Evolutionary conservation across 2,329 filamentous ascomycete species (phyloP), one percentile per base, ranked within the genome.

Genomic region (Penicillium sp.): DNA sequence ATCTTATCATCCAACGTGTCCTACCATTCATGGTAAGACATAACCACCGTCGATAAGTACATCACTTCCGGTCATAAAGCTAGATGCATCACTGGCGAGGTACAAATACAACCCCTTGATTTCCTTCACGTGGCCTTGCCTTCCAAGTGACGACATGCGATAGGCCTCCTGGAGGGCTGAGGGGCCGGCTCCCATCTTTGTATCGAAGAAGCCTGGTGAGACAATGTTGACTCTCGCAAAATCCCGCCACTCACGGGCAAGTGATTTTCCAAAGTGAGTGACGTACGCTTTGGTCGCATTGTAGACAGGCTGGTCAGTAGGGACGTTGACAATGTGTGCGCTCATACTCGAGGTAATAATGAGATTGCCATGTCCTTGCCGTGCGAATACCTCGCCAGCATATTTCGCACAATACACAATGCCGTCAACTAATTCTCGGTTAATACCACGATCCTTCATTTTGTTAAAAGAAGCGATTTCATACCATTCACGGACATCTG

Each of bases 191-290:
- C 81, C 80, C 75, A 84, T 82, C 62, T 81, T 81, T 0, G 82
- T 84, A 53, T 83, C 76, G 62, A 84, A 82, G 68, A 82, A 85
- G 0, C 81, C 81, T 0, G 80, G 80, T 0, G 77, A 80, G 11
- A 85, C 79, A 44, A 81, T 76, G 63, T 85, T 85, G 29, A 84
- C 82, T 3, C 83, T 75, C 3, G 82, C 82, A 60, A 84, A 84
- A 3, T 82, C 80, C 13, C 80, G 71, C 83, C 83, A 85, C 60
- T 85, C 82, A 5, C 80, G 73, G 0, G 83, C 82, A 27, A 85
- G 72, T 1, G 75, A 80, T 67, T 83, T 84, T 48, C 81, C 81
- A 38, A 85, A 77, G 54, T 85, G 83, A 2, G 78, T 81, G 16
- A 84, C 77, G 27, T 77, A 82, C 0, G 83, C 82, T 65, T 85